Base-by-base conservation (phyloP, 1,284 basidiomycete species). In the Porogramme epimiltina region DNA sequence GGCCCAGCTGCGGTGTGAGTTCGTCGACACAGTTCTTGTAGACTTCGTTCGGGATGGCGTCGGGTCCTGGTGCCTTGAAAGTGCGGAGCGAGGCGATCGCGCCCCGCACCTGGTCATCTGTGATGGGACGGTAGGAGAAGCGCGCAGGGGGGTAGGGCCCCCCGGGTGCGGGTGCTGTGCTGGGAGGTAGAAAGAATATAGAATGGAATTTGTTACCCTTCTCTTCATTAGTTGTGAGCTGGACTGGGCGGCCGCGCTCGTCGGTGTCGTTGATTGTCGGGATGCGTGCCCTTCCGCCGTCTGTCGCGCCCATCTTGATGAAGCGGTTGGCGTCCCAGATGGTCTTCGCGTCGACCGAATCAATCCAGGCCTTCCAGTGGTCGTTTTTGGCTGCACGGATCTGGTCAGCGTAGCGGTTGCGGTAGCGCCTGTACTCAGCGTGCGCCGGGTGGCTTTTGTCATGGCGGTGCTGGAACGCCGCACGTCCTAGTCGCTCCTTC, bases 61-160 rank as follows among this genome's bases (percentile, higher is more conserved):
- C 70, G 0, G 69, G 66, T 0, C 71, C 69, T 0, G 70, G 62
- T 0, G 70, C 75, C 41, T 78, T 78, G 62, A 66, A 69, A 0
- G 67, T 62, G 2, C 53, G 53, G 0, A 67, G 56, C 0, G 55
- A 43, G 2, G 6, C 18, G 2, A 62, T 55, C 0, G 56, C 54
- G 0, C 24, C 33, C 3, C 11, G 18, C n/a, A 77, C 51, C 23
- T 66, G 58, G 6, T 47, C 31, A 16, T 61, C 36, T 0, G 64
- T 54, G 52, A 71, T 57, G 6, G 39, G 36, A 8, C 41, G 9
- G 52, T 66, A 59, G 2, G 40, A 41, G 4, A 72, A 60, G 1
- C 22, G 50, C 0, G 70, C 72, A 2, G 58, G 19, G 0, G 61
- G 59, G 44, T 70, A 72, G 2, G 46, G 41, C 8, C 53, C 44